phyloP scores from a whole-genome alignment of 2,329 filamentous ascomycete genomes.

The Colletotrichum costaricense region DNA sequence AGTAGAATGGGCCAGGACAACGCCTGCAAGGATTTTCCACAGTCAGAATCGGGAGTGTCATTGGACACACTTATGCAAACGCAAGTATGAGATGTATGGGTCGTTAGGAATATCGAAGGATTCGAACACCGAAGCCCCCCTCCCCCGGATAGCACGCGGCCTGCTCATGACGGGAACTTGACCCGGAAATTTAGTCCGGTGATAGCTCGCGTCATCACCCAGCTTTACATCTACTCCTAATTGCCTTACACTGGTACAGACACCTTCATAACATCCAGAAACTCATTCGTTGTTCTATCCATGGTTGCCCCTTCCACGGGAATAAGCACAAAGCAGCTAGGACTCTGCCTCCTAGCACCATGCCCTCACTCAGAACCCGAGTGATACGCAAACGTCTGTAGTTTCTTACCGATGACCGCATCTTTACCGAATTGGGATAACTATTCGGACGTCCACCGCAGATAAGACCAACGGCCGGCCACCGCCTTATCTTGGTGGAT shows the following conservation, averaged over 20 bases:
- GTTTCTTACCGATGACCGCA: constrained; percentile 20
- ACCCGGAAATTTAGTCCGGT: background rate
- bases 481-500: constrained; percentile 31
- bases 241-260: no score
- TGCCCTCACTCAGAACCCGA: background rate
- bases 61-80: background rate
- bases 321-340: background rate
- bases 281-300: background rate
- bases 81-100: background rate
- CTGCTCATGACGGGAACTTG: background rate
- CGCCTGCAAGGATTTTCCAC: background rate
- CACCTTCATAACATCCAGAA: background rate
- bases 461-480: constrained; percentile 26
- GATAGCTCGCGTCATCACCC: background rate
- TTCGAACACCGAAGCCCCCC: background rate
- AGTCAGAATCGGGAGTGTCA: background rate
- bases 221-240: no score
- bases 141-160: background rate
- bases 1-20: background rate
- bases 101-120: background rate
- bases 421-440: constrained; percentile 12
- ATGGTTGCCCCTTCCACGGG: background rate
- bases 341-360: background rate
- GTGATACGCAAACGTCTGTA: constrained; percentile 7
- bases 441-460: constrained; percentile 17